Evolutionary conservation across 75 land plant genomes (phyloP).

Genomic region (Chamaecyparis obtusa): DNA sequence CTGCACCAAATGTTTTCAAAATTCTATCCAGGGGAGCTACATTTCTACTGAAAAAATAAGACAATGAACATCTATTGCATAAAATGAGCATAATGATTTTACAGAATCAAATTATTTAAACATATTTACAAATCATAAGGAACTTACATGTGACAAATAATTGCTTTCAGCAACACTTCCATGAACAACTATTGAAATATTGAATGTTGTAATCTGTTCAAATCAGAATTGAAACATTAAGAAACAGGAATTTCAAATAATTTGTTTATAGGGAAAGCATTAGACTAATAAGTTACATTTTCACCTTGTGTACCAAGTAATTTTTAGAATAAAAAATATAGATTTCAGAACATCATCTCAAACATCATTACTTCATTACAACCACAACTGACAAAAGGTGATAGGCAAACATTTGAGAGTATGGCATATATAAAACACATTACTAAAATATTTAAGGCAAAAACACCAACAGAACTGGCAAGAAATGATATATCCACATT

Average conservation of each 20-base stretch:
- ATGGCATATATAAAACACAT: not conserved
- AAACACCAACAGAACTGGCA: not conserved
- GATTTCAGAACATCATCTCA: not conserved
- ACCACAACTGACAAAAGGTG: not conserved
- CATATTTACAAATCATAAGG: slow-evolving; percentile 4
- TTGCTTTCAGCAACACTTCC: slow-evolving; percentile 44
- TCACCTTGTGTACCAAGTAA: not conserved
- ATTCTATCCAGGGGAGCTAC: not conserved
- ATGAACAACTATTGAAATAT: slow-evolving; percentile 55
- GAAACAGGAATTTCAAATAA: not conserved
- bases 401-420: not conserved
- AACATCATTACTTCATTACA: not conserved
- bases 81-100: not conserved
- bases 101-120: not conserved
- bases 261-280: not conserved
- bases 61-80: not conserved
- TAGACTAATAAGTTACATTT: not conserved
- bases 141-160: slow-evolving; percentile 33
- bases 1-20: slow-evolving; percentile 22
- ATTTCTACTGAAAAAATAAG: not conserved
- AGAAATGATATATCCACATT: not conserved
- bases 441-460: not conserved
- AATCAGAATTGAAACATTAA: not conserved
- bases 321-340: not conserved
- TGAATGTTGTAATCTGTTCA: slow-evolving; percentile 49